Conservation (phyloP, 805 yeast genomes). For the Metschnikowia kunwiensis region DNA sequence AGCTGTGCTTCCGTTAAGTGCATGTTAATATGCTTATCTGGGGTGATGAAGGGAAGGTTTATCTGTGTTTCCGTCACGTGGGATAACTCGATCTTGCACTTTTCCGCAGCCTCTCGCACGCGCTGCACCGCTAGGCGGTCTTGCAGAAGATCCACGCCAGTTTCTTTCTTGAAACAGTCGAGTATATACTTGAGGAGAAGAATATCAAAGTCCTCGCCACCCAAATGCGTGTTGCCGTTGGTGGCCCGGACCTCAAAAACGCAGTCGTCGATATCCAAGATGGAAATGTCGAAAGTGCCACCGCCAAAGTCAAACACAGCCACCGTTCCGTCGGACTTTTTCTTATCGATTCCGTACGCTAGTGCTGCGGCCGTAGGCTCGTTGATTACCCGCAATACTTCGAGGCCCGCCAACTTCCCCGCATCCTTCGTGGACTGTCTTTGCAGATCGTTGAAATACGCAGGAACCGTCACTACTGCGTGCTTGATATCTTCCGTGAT, state of each 20-base stretch:
- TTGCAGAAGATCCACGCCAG: slow-evolving; percentile 47
- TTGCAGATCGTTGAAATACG: slow-evolving; percentile 78
- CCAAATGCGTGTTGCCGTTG: slow-evolving; percentile 80
- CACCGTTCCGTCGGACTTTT: slow-evolving; percentile 47
- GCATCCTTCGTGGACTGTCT: slow-evolving; percentile 83
- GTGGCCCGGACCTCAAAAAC: slow-evolving; percentile 81
- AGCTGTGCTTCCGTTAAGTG: slow-evolving; percentile 63
- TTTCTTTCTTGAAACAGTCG: slow-evolving; percentile 52
- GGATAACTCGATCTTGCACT: slow-evolving; percentile 70
- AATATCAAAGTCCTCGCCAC: slow-evolving; percentile 84
- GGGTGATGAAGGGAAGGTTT: slow-evolving; percentile 66
- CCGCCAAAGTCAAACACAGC: slow-evolving; percentile 79
- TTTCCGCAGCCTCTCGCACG: slow-evolving; percentile 76
- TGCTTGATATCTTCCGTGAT: slow-evolving; percentile 42
- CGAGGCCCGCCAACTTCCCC: slow-evolving; percentile 71
- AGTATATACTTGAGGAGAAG: slow-evolving; percentile 56
- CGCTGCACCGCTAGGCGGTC: slow-evolving; percentile 66
- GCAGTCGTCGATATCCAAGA: slow-evolving; percentile 74
- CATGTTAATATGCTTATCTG: slow-evolving; percentile 58
- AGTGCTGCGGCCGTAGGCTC: slow-evolving; percentile 93
- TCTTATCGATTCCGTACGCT: slow-evolving; percentile 86
- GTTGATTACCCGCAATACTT: slow-evolving; percentile 71
- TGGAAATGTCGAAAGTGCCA: slow-evolving; percentile 80
- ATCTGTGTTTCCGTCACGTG: slow-evolving; percentile 60
- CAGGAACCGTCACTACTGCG: slow-evolving; percentile 84